phyloP scores from a whole-genome alignment of 176 grass and related monocot genomes.

The Triticum monococcum region DNA sequence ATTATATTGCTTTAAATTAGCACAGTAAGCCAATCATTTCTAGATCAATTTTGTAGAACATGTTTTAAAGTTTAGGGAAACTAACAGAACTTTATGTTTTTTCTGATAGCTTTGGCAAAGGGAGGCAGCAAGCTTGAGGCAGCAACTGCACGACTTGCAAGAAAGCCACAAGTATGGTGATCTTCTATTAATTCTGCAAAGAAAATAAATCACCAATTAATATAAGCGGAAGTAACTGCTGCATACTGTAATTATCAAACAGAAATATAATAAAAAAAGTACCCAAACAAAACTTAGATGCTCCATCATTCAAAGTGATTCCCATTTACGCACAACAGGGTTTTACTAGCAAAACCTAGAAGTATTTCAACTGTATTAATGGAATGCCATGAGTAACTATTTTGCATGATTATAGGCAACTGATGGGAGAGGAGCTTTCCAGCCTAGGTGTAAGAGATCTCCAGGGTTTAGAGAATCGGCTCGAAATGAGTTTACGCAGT shows the following conservation, averaged over 20 bases:
- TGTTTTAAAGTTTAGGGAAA: conserved; percentile 1
- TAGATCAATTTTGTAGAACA: not conserved
- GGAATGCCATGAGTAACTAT: not conserved
- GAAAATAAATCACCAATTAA: conserved; percentile 19
- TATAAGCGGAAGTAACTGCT: not conserved
- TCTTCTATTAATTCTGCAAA: conserved; percentile 41
- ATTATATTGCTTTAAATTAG: not conserved
- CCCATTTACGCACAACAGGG: not conserved
- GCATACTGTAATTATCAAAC: not conserved
- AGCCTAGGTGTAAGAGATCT: conserved; percentile 51
- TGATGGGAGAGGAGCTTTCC: conserved; percentile 78
- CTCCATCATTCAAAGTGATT: not conserved
- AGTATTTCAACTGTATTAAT: not conserved
- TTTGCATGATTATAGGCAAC: conserved; percentile 49
- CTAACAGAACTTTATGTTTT: conserved; percentile 32
- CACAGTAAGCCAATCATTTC: not conserved
- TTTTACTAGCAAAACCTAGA: not conserved
- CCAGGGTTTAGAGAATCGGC: conserved; percentile 55
- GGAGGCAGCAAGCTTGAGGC: conserved; percentile 78
- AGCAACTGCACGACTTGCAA: conserved; percentile 77
- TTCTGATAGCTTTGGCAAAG: conserved; percentile 58
- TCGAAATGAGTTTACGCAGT: conserved; percentile 53
- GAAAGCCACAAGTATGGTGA: conserved; percentile 69
- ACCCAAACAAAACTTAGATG: not conserved
- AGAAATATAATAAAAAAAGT: not conserved